Evolutionary conservation across 352 stramenopile genomes (phyloP).

Genomic region (Elongisporangium senticosum): DNA sequence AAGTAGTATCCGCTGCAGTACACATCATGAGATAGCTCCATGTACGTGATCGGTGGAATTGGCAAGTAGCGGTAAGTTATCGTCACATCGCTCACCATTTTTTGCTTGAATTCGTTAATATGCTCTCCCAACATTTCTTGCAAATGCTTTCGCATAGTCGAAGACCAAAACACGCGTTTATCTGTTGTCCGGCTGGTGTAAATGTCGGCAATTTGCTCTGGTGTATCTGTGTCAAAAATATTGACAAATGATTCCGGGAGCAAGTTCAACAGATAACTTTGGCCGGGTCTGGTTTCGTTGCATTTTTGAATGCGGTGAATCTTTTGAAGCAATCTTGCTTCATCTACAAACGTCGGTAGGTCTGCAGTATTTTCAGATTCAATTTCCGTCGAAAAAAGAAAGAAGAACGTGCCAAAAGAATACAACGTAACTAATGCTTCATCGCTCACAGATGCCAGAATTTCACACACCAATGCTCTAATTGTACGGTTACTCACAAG

Average conservation of each 20-base stretch:
- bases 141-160: conserved; percentile 63
- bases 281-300: conserved; percentile 30
- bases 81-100: conserved; percentile 45
- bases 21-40: conserved; percentile 66
- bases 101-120: conserved; percentile 58
- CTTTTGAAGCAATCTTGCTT: conserved; percentile 52
- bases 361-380: conserved; percentile 18
- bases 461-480: conserved; percentile 50
- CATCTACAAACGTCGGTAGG: conserved; percentile 39
- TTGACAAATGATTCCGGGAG: conserved; percentile 68
- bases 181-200: conserved; percentile 51
- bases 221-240: conserved; percentile 54
- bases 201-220: conserved; percentile 61
- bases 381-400: conserved; percentile 44
- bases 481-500: conserved; percentile 51
- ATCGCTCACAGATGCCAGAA: conserved; percentile 48
- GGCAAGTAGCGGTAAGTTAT: conserved; percentile 55
- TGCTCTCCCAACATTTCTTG: conserved; percentile 72
- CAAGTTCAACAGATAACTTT: conserved; percentile 68
- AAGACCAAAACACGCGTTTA: conserved; percentile 65
- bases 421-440: conserved; percentile 46
- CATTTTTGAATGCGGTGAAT: conserved; percentile 60
- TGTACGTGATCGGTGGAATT: conserved; percentile 61
- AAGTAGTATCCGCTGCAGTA: conserved; percentile 76
- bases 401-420: conserved; percentile 64